A percentile compares a stretch with the other conserved stretches of the same genome.
Evolutionary conservation across 1,284 basidiomycete genomes (phyloP).

Genomic region (Coniferiporia sulphurascens): DNA sequence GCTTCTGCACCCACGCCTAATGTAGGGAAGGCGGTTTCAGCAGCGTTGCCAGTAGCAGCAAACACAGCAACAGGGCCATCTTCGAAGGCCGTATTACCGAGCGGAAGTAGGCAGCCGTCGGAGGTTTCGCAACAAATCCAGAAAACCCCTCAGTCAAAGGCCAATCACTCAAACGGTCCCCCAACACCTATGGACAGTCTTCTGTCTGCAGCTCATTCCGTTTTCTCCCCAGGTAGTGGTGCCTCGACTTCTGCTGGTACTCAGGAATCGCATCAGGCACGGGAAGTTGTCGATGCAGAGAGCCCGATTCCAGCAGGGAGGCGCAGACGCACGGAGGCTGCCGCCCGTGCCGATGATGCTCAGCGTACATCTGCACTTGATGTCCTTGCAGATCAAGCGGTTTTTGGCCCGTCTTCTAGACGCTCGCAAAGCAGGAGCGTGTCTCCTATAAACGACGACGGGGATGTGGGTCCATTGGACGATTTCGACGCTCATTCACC

Average conservation of each 20-base stretch:
- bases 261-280: not conserved
- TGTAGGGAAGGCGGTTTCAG: not conserved
- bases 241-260: too few relatives aligned
- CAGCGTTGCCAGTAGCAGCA: not conserved
- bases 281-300: not conserved
- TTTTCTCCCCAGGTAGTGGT: slow-evolving; percentile 9
- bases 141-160: slow-evolving; percentile 2
- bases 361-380: slow-evolving; percentile 14
- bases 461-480: not conserved
- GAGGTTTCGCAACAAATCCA: not conserved
- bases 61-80: not conserved
- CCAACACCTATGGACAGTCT: slow-evolving; percentile 12
- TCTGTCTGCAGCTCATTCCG: slow-evolving; percentile 11
- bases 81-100: not conserved
- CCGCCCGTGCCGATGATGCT: too few relatives aligned
- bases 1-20: not conserved
- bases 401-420: slow-evolving; percentile 1
- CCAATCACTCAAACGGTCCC: not conserved
- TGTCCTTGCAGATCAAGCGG: slow-evolving; percentile 17
- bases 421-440: slow-evolving; percentile 1
- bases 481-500: not conserved
- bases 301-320: too few relatives aligned
- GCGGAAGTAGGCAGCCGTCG: not conserved
- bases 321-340: too few relatives aligned
- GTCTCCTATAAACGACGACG: not conserved